These are phyloP conservation scores for Talaromyces albobiverticillius DNA, from an alignment of 2,329 filamentous ascomycete species.

Conservation along the genomic window DNA sequence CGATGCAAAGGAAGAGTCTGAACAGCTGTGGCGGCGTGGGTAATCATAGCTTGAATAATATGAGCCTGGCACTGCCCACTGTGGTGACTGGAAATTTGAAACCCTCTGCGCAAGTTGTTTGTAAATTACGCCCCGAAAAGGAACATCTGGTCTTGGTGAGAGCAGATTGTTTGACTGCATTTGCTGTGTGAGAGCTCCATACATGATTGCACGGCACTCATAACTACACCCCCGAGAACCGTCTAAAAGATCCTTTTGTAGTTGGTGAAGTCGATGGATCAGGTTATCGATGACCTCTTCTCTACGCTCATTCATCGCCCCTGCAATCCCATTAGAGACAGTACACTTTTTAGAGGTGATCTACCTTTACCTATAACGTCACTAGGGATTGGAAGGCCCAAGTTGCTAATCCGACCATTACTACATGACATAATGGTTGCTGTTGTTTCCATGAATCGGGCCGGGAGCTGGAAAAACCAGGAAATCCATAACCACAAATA, in stretches of 20 bases:
- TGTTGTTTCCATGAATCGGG: neutral
- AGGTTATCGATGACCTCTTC: neutral
- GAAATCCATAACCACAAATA: slow-evolving; percentile 31
- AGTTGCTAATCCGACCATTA: neutral
- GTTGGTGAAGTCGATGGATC: neutral
- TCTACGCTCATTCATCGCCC: neutral
- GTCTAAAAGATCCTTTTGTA: neutral
- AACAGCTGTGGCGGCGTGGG: no score
- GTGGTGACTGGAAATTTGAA: no score
- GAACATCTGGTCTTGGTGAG: neutral
- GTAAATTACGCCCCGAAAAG: slow-evolving; percentile 6
- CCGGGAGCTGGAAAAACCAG: neutral
- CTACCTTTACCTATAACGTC: neutral
- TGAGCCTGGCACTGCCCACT: no score
- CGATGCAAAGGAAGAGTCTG: no score
- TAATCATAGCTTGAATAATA: no score
- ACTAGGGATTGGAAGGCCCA: slow-evolving; percentile 13
- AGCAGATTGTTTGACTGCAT: slow-evolving; percentile 9
- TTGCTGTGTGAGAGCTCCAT: slow-evolving; percentile 9
- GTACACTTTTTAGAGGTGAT: neutral
- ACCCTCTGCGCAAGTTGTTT: neutral
- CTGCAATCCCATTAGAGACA: neutral
- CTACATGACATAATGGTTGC: slow-evolving; percentile 1
- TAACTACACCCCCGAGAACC: neutral
- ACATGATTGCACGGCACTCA: slow-evolving; percentile 14